Percentiles rank a stretch among this genome's conserved stretches.
Evolutionary conservation across 148 eudicot species (phyloP).

Genomic region (Gaultheria prostrata): DNA sequence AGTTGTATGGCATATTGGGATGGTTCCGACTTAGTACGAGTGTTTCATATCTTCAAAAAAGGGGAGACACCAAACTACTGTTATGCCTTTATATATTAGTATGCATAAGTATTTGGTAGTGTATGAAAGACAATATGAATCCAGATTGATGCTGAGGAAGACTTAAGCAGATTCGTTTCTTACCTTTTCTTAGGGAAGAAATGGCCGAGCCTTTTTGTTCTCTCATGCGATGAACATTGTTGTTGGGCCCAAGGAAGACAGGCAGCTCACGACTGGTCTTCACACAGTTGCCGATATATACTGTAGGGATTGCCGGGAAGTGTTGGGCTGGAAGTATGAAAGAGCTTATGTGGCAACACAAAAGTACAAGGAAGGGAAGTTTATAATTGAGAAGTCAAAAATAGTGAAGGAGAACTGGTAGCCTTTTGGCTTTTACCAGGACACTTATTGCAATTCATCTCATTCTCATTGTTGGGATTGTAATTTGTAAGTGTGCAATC

Average conservation of each 20-base stretch:
- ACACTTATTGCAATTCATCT: neutral
- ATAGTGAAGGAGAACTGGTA: constrained; percentile 26
- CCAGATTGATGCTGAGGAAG: neutral
- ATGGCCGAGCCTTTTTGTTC: constrained; percentile 38
- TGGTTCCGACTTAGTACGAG: neutral
- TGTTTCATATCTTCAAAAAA: neutral
- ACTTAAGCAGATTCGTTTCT: neutral
- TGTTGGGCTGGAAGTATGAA: constrained; percentile 38
- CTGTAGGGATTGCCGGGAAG: constrained; percentile 31
- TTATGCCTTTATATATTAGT: neutral
- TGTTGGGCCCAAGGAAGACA: constrained; percentile 29
- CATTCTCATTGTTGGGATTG: neutral
- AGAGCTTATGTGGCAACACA: constrained; percentile 28
- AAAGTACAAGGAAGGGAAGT: constrained; percentile 37
- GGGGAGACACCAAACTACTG: neutral
- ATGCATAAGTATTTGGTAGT: neutral
- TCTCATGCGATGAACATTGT: constrained; percentile 35
- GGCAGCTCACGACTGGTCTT: constrained; percentile 32
- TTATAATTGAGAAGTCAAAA: constrained; percentile 33
- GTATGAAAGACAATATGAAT: no score
- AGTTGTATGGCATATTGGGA: neutral
- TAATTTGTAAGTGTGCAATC: neutral
- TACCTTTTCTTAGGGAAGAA: constrained; percentile 19
- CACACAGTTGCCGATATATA: constrained; percentile 39
- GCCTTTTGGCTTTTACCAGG: neutral